Percentiles rank a stretch among this genome's conserved stretches.
These are phyloP conservation scores for Hanseniaspora singularis DNA, from an alignment of 805 yeast genomes.

Conservation along the genomic window DNA sequence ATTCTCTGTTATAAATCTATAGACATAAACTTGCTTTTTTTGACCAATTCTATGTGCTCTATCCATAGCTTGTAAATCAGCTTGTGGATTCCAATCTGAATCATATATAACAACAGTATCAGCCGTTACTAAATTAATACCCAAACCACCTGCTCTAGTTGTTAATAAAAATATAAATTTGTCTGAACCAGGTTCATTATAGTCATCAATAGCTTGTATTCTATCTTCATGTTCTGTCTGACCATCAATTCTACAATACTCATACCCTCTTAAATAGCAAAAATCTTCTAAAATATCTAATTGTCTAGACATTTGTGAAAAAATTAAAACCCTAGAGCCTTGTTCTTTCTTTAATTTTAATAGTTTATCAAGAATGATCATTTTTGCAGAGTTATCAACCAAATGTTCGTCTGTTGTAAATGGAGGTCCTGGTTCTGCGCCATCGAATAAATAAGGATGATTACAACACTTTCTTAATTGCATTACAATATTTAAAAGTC, in stretches of 20 bases:
- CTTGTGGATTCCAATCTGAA: constrained; percentile 97
- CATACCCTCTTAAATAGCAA: constrained; percentile 69
- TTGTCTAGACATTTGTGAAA: constrained; percentile 86
- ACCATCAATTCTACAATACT: constrained; percentile 89
- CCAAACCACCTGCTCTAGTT: constrained; percentile 94
- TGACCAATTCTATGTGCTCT: constrained; percentile 97
- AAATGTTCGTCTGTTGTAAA: constrained; percentile 91
- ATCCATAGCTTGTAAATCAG: constrained; percentile 96
- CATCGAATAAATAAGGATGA: constrained; percentile 93
- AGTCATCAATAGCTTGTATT: constrained; percentile 83
- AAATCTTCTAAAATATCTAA: constrained; percentile 87
- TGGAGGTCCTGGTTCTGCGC: constrained; percentile 99
- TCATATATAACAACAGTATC: constrained; percentile 81
- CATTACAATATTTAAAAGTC: constrained; percentile 88
- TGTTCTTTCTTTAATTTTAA: constrained; percentile 55
- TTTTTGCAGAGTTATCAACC: constrained; percentile 79
- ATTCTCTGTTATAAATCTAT: constrained; percentile 83
- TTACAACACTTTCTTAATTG: constrained; percentile 93
- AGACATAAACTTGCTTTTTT: constrained; percentile 87
- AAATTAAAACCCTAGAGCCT: constrained; percentile 83
- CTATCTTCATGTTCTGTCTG: constrained; percentile 88
- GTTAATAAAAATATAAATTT: constrained; percentile 79
- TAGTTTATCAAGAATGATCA: constrained; percentile 76
- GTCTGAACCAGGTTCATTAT: constrained; percentile 66
- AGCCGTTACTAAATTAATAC: constrained; percentile 84